These are phyloP conservation scores for Collybiopsis confluens DNA, from an alignment of 768 basidiomycete genomes.

Conservation along the genomic window DNA sequence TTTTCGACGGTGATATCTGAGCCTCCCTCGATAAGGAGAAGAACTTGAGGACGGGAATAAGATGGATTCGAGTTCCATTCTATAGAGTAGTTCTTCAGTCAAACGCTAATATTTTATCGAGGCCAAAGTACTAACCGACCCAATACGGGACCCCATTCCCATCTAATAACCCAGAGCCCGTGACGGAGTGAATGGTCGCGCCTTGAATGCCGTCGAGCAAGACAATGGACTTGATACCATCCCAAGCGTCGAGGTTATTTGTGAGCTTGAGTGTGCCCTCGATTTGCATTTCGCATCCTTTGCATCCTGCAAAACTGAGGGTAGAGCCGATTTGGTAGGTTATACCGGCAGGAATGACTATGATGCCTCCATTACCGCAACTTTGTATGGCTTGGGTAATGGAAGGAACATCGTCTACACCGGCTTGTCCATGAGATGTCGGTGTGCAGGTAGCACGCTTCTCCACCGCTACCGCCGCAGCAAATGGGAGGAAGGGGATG, in stretches of 20 bases:
- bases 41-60: conserved; percentile 22
- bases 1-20: conserved; percentile 24
- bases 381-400: conserved; percentile 24
- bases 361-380: conserved; percentile 27
- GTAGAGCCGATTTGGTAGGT: conserved; percentile 23
- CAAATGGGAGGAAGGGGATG: neutral
- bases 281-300: conserved; percentile 24
- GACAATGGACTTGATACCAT: conserved; percentile 20
- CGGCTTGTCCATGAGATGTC: conserved; percentile 18
- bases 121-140: conserved; percentile 14
- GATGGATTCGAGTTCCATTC: conserved; percentile 24
- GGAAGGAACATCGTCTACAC: conserved; percentile 26
- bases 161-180: conserved; percentile 25
- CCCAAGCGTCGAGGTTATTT: conserved; percentile 23
- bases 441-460: conserved; percentile 26
- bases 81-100: neutral
- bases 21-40: conserved; percentile 24
- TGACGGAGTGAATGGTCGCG: conserved; percentile 22
- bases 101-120: neutral
- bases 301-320: conserved; percentile 24
- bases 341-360: conserved; percentile 23
- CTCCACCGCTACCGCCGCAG: conserved; percentile 7
- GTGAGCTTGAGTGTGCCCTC: conserved; percentile 27
- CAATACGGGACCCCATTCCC: conserved; percentile 28
- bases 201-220: conserved; percentile 20